These are phyloP conservation scores for Fusarium decemcellulare DNA, from an alignment of 2,329 filamentous ascomycete genomes.

Conservation along the genomic window DNA sequence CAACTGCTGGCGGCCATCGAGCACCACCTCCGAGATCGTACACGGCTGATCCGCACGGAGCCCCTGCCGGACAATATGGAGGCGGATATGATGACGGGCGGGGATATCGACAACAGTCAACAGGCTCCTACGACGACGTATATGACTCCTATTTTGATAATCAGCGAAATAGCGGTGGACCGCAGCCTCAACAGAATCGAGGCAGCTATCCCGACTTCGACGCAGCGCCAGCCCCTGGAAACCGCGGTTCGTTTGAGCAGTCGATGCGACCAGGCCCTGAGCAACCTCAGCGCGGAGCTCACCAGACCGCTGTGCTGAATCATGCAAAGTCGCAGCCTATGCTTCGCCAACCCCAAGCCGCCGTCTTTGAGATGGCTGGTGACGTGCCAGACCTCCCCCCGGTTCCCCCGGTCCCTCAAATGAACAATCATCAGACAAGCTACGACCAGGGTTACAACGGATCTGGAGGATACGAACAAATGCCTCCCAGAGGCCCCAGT, in stretches of 20 bases:
- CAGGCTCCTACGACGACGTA: slow-evolving; percentile 63
- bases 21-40: slow-evolving; percentile 69
- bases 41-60: slow-evolving; percentile 56
- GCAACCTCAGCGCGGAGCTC: slow-evolving; percentile 64
- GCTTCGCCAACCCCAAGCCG: slow-evolving; percentile 73
- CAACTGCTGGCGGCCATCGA: slow-evolving; percentile 67
- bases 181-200: slow-evolving; percentile 37
- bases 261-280: slow-evolving; percentile 58
- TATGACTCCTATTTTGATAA: slow-evolving; percentile 70
- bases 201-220: slow-evolving; percentile 61
- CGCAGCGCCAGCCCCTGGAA: slow-evolving; percentile 51
- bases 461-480: slow-evolving; percentile 44
- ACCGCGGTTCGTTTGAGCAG: slow-evolving; percentile 63
- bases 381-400: slow-evolving; percentile 72
- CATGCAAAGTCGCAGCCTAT: slow-evolving; percentile 78
- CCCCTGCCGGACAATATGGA: slow-evolving; percentile 52
- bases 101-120: slow-evolving; percentile 47
- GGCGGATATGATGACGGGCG: slow-evolving; percentile 51
- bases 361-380: slow-evolving; percentile 81
- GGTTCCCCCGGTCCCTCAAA: slow-evolving; percentile 52
- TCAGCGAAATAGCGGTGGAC: slow-evolving; percentile 47
- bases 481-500: slow-evolving; percentile 50
- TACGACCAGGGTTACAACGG: slow-evolving; percentile 45
- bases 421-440: slow-evolving; percentile 47
- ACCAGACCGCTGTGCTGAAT: slow-evolving; percentile 67